These are phyloP conservation scores for Penicillium sp. DNA, from an alignment of 2,329 filamentous ascomycete genomes.

Conservation along the genomic window DNA sequence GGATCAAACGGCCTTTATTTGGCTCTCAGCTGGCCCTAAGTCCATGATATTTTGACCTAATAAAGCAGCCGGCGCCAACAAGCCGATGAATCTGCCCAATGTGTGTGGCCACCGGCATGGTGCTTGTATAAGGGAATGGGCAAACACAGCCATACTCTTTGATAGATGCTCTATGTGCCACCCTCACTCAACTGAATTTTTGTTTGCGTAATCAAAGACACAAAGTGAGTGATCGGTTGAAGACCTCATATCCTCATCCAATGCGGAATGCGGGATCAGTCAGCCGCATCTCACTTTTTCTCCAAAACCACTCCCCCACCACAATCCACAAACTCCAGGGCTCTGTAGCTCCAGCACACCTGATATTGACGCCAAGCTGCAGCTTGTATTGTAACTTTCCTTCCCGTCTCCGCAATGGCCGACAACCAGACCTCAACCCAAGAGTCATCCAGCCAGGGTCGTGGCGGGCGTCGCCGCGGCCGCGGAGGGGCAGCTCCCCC, in stretches of 20 bases:
- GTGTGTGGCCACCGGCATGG: background rate
- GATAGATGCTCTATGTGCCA: background rate
- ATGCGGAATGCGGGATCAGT: conserved; percentile 22
- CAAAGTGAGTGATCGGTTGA: background rate
- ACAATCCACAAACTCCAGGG: conserved; percentile 10
- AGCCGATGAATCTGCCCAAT: background rate
- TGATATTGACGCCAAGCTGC: conserved; percentile 11
- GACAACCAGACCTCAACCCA: conserved; percentile 28
- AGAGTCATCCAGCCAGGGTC: conserved; percentile 40
- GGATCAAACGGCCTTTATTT: background rate
- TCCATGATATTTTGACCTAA: background rate
- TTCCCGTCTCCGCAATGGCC: conserved; percentile 26
- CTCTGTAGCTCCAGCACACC: conserved; percentile 5
- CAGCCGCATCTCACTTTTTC: conserved; percentile 23
- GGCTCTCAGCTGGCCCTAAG: too few relatives aligned
- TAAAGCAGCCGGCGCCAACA: background rate
- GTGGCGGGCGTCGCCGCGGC: conserved; percentile 43
- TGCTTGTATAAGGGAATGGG: background rate
- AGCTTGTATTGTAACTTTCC: conserved; percentile 8
- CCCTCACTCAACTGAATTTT: background rate
- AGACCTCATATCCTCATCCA: background rate
- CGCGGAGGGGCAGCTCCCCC: conserved; percentile 36
- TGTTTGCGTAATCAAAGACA: background rate
- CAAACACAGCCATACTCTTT: background rate
- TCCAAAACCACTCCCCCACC: conserved; percentile 14